Evolutionary conservation across 495 filamentous ascomycete species (phyloP).

Genomic region (Margaritispora aquatica): DNA sequence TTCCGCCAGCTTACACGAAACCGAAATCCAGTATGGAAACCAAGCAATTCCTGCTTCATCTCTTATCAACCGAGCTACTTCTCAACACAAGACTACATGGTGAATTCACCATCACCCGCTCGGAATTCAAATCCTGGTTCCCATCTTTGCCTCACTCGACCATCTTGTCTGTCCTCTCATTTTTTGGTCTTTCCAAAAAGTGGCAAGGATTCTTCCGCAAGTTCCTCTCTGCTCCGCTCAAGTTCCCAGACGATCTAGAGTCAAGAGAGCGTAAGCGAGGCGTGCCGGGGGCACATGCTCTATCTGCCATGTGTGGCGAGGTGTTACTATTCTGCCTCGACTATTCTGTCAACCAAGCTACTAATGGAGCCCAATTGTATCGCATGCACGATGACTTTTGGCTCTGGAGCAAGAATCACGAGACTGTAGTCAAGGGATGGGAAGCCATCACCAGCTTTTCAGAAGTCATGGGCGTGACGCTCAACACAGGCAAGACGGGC

Average conservation of each 20-base stretch:
- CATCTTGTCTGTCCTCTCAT: constrained; percentile 46
- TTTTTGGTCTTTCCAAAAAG: constrained; percentile 52
- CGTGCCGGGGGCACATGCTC: constrained; percentile 51
- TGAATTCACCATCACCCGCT: constrained; percentile 53
- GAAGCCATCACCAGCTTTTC: constrained; percentile 46
- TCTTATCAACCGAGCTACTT: constrained; percentile 57
- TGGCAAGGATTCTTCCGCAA: constrained; percentile 57
- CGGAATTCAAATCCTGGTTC: constrained; percentile 57
- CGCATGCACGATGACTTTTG: constrained; percentile 65
- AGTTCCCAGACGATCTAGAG: constrained; percentile 40
- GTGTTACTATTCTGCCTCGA: constrained; percentile 60
- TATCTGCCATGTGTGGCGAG: constrained; percentile 56
- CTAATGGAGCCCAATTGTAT: constrained; percentile 47
- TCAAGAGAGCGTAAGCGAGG: constrained; percentile 44
- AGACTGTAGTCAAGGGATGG: constrained; percentile 53
- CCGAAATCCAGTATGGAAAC: constrained; percentile 40
- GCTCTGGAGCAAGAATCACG: constrained; percentile 53
- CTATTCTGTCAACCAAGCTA: constrained; percentile 54
- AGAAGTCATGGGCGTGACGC: constrained; percentile 46
- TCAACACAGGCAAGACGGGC: constrained; percentile 56
- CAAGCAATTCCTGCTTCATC: constrained; percentile 55
- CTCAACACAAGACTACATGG: constrained; percentile 49
- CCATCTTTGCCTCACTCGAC: constrained; percentile 56
- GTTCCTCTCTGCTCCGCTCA: constrained; percentile 55
- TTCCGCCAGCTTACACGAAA: constrained; percentile 17